These are phyloP conservation scores for Trametes gibbosa DNA, from an alignment of 768 basidiomycete species.

Conservation along the genomic window DNA sequence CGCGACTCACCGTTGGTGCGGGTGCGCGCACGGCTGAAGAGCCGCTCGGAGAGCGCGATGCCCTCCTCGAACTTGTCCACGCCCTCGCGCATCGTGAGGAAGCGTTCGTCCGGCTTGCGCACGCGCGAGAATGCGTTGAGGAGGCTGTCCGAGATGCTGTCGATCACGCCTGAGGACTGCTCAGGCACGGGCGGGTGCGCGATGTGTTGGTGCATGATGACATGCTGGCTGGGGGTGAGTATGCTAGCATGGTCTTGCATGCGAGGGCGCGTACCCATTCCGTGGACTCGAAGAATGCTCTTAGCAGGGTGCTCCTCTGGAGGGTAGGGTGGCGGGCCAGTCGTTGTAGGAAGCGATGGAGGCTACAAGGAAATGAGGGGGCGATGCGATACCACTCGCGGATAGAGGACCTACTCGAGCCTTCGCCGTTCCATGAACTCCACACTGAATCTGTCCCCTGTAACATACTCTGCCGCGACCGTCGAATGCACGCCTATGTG, in stretches of 20 bases:
- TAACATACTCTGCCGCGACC: slow-evolving; percentile 77
- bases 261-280: slow-evolving; percentile 79
- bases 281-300: slow-evolving; percentile 92
- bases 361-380: slow-evolving; percentile 42
- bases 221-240: slow-evolving; percentile 55
- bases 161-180: slow-evolving; percentile 75
- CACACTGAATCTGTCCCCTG: slow-evolving; percentile 94
- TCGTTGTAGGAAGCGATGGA: slow-evolving; percentile 90
- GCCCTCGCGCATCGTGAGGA: slow-evolving; percentile 85
- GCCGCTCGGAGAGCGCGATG: slow-evolving; percentile 73
- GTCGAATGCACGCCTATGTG: not conserved
- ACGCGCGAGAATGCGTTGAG: slow-evolving; percentile 95
- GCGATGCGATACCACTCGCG: not conserved
- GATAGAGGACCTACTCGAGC: slow-evolving; percentile 59
- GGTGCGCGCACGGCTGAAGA: slow-evolving; percentile 74
- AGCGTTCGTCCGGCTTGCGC: slow-evolving; percentile 95
- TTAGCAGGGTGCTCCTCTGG: slow-evolving; percentile 86
- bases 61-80: slow-evolving; percentile 98
- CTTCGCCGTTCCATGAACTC: slow-evolving; percentile 96
- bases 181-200: slow-evolving; percentile 91
- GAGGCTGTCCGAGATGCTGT: slow-evolving; percentile 94
- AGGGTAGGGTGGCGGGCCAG: slow-evolving; percentile 92
- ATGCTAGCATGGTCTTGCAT: slow-evolving; percentile 2
- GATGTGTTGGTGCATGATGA: slow-evolving; percentile 94
- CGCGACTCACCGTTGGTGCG: slow-evolving; percentile 80